Evolutionary conservation across 73 alveolate species (phyloP).

Genomic region (Paramecium tetraurelia): DNA sequence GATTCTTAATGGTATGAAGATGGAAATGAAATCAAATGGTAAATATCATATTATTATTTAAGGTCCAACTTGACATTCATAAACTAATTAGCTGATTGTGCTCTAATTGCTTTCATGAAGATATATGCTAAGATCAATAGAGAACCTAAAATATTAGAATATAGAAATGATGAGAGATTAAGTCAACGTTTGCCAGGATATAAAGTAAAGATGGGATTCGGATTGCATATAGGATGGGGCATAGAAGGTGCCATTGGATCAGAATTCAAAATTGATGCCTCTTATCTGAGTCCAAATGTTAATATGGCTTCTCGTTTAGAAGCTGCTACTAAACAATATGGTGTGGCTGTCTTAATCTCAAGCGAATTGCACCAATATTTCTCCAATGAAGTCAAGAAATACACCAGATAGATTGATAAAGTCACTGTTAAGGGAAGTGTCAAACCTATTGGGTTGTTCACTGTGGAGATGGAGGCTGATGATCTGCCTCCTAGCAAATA

Average conservation of each 20-base stretch:
- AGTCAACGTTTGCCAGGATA: conserved; percentile 79
- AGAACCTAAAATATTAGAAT: conserved; percentile 84
- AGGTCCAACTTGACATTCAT: conserved; percentile 72
- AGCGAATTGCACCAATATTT: conserved; percentile 70
- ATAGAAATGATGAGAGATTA: conserved; percentile 72
- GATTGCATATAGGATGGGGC: conserved; percentile 97
- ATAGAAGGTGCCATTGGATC: conserved; percentile 97
- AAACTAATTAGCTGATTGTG: conserved; percentile 90
- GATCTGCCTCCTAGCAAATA: conserved; percentile 62
- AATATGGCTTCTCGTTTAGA: conserved; percentile 89
- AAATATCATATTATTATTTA: conserved; percentile 53
- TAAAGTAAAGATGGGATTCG: conserved; percentile 96
- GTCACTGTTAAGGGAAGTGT: conserved; percentile 84
- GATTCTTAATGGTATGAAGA: conserved; percentile 69
- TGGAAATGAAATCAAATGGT: conserved; percentile 58
- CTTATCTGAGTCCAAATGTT: conserved; percentile 88
- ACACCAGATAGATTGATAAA: conserved; percentile 79
- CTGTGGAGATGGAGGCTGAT: conserved; percentile 74
- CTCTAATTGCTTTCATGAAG: conserved; percentile 88
- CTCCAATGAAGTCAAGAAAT: conserved; percentile 60
- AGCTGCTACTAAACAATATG: conserved; percentile 89
- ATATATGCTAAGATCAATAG: conserved; percentile 88
- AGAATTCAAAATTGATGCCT: conserved; percentile 89
- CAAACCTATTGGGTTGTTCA: conserved; percentile 69
- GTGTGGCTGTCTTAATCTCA: conserved; percentile 79